These are phyloP conservation scores for Hypoxylon sp. DNA, from an alignment of 2,329 filamentous ascomycete genomes.

Conservation along the genomic window DNA sequence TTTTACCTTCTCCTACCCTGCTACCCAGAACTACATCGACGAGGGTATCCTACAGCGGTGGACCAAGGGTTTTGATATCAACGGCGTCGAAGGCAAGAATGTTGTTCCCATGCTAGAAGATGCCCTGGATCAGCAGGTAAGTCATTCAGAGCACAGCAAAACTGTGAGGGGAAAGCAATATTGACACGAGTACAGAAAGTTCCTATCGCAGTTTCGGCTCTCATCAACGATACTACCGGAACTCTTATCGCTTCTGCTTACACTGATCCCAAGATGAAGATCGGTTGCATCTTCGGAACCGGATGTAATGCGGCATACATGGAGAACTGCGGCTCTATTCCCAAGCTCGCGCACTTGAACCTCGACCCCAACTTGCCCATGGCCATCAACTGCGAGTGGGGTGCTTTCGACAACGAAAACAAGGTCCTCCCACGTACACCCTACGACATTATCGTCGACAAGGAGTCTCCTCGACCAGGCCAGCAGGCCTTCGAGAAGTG, in stretches of 20 bases:
- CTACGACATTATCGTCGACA: slow-evolving; percentile 88
- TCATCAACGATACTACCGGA: slow-evolving; percentile 98
- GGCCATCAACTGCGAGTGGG: slow-evolving; percentile 98
- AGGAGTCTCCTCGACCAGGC: slow-evolving; percentile 88
- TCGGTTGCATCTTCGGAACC: slow-evolving; percentile 98
- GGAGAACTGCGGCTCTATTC: slow-evolving; percentile 89
- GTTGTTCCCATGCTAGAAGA: slow-evolving; percentile 88
- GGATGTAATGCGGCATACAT: slow-evolving; percentile 99
- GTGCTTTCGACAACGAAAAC: slow-evolving; percentile 95
- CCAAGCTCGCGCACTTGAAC: slow-evolving; percentile 92
- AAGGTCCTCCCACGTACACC: slow-evolving; percentile 83
- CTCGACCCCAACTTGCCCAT: slow-evolving; percentile 84
- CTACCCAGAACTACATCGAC: slow-evolving; percentile 91
- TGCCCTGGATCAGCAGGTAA: slow-evolving; percentile 73
- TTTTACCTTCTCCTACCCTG: slow-evolving; percentile 96
- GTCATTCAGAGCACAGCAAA: slow-evolving; percentile 18
- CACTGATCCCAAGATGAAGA: slow-evolving; percentile 91
- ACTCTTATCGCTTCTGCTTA: slow-evolving; percentile 96
- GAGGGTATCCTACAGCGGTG: slow-evolving; percentile 92
- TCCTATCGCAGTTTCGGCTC: slow-evolving; percentile 88
- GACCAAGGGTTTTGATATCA: slow-evolving; percentile 98
- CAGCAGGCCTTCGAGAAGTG: slow-evolving; percentile 98
- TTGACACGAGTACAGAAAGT: slow-evolving; percentile 67
- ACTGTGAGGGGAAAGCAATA: neutral
- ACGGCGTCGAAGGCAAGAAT: slow-evolving; percentile 88